phyloP scores from a whole-genome alignment of 2,329 filamentous ascomycete genomes.

The Zasmidium citrigriseum region DNA sequence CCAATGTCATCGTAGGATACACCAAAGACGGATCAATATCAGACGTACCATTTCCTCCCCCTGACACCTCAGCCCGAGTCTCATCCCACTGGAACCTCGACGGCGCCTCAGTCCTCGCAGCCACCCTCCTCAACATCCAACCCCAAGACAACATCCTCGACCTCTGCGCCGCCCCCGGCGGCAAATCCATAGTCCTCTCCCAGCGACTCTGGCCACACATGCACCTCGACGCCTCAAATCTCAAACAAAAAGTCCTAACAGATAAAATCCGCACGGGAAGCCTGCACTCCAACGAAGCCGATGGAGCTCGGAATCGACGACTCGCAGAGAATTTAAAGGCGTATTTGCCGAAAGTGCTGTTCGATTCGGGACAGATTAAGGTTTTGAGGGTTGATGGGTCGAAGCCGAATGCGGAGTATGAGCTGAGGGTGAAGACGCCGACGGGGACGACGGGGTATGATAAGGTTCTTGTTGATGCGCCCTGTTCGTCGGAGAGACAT shows the following conservation, averaged over 20 bases:
- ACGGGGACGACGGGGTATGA: slow-evolving; percentile 40
- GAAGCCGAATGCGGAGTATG: slow-evolving; percentile 20
- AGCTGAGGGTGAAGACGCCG: slow-evolving; percentile 30
- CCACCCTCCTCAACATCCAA: slow-evolving; percentile 35
- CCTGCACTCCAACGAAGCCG: slow-evolving; percentile 43
- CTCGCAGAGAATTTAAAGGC: slow-evolving; percentile 29
- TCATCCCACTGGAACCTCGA: slow-evolving; percentile 36
- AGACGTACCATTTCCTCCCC: slow-evolving; percentile 25
- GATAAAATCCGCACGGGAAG: slow-evolving; percentile 24
- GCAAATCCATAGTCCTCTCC: slow-evolving; percentile 38
- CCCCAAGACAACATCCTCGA: slow-evolving; percentile 43
- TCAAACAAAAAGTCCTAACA: slow-evolving; percentile 14
- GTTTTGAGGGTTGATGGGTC: slow-evolving; percentile 28
- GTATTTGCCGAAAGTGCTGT: slow-evolving; percentile 27
- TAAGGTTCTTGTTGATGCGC: slow-evolving; percentile 44
- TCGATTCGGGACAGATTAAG: slow-evolving; percentile 18
- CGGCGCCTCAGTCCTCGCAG: slow-evolving; percentile 38
- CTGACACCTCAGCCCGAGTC: slow-evolving; percentile 14
- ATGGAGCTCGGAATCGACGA: slow-evolving; percentile 35
- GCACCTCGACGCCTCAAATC: slow-evolving; percentile 18
- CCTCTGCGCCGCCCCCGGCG: slow-evolving; percentile 43
- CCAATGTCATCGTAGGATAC: slow-evolving; percentile 13
- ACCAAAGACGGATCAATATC: slow-evolving; percentile 6
- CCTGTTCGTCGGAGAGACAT: slow-evolving; percentile 45
- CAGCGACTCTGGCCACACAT: slow-evolving; percentile 34